These are phyloP conservation scores for Bruguiera parviflora DNA, from an alignment of 345 rosid species.

Conservation along the genomic window DNA sequence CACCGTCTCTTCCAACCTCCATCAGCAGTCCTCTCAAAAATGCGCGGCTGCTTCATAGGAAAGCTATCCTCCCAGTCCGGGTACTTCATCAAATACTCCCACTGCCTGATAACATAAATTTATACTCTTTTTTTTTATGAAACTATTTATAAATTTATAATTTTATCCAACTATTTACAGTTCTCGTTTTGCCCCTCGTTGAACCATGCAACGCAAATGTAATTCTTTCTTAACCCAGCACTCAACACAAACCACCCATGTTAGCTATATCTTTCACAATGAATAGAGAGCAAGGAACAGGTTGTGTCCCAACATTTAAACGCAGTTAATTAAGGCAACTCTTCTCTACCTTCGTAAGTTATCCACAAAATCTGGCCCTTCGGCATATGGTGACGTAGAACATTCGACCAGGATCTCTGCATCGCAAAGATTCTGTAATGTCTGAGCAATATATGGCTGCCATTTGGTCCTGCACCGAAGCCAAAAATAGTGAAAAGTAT, in stretches of 20 bases:
- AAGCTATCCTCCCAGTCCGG: constrained; percentile 66
- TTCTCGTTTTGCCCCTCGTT: not conserved
- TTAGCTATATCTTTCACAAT: not conserved
- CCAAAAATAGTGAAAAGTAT: constrained; percentile 1
- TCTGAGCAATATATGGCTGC: constrained; percentile 26
- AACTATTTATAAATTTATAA: not conserved
- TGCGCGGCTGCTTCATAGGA: constrained; percentile 53
- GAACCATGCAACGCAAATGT: not conserved
- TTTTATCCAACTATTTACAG: not conserved
- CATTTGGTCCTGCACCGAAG: constrained; percentile 48
- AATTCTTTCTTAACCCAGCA: not conserved
- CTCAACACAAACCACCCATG: not conserved
- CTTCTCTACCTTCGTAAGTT: constrained; percentile 44
- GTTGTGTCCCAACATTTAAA: too few relatives aligned
- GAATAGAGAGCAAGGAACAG: too few relatives aligned
- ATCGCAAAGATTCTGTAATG: constrained; percentile 46
- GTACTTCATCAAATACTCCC: constrained; percentile 51
- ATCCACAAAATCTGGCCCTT: constrained; percentile 78
- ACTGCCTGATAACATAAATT: constrained; percentile 39
- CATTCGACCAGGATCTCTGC: constrained; percentile 50
- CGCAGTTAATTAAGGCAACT: not conserved
- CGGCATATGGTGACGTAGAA: constrained; percentile 86
- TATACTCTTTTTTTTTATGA: not conserved
- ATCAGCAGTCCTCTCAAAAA: constrained; percentile 50
- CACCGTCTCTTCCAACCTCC: constrained; percentile 58